These are phyloP conservation scores for Lodderomyces metapsilosis DNA, from an alignment of 1,139 yeast genomes.

Conservation along the genomic window DNA sequence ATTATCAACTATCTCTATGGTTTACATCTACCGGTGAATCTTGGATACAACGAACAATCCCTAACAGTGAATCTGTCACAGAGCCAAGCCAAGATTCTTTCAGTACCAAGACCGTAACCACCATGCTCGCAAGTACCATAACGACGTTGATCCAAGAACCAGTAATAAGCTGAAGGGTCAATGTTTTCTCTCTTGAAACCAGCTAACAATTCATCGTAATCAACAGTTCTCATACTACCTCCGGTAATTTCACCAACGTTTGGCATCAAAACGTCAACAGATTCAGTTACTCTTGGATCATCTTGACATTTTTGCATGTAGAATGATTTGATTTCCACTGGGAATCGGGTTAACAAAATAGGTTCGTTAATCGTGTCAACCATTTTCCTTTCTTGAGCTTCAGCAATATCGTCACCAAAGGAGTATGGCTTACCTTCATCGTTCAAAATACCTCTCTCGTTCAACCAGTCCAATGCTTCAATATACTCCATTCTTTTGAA, in stretches of 20 bases:
- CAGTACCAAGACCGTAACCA: constrained; percentile 98
- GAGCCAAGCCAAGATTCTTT: constrained; percentile 96
- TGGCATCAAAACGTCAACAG: constrained; percentile 98
- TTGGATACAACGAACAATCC: constrained; percentile 96
- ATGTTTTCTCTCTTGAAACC: constrained; percentile 93
- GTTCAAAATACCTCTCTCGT: constrained; percentile 89
- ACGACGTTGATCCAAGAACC: constrained; percentile 94
- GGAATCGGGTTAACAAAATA: constrained; percentile 89
- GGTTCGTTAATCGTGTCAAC: constrained; percentile 93
- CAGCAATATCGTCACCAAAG: constrained; percentile 99
- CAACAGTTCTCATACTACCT: constrained; percentile 96
- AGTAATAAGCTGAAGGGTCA: constrained; percentile 77
- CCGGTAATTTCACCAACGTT: constrained; percentile 98
- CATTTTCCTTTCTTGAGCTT: constrained; percentile 99
- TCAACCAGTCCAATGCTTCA: constrained; percentile 93
- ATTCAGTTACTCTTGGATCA: constrained; percentile 93
- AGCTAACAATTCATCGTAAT: constrained; percentile 76
- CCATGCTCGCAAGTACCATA: constrained; percentile 99
- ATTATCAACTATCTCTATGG: no score
- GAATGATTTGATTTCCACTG: constrained; percentile 94
- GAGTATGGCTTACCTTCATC: constrained; percentile 91
- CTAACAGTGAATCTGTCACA: constrained; percentile 97
- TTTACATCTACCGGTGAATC: constrained; percentile 96
- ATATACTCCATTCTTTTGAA: constrained; percentile 90
- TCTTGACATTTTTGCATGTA: constrained; percentile 93